These are phyloP conservation scores for Agaricus sinodeliciosus DNA, from an alignment of 768 basidiomycete genomes.

Conservation along the genomic window DNA sequence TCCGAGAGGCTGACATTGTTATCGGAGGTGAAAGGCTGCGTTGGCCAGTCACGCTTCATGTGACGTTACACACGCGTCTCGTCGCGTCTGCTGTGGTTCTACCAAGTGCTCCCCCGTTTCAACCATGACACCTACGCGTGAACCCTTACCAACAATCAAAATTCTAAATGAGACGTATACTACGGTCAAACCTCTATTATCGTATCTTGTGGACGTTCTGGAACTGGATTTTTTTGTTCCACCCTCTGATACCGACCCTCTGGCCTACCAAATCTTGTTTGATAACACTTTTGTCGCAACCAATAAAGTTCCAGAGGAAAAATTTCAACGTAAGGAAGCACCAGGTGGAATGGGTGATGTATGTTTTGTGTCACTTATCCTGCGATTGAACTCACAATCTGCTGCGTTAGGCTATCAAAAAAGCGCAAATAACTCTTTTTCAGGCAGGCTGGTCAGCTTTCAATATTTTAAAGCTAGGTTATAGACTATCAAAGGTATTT, in stretches of 20 bases:
- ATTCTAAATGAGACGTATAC: slow-evolving; percentile 40
- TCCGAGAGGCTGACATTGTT: no score
- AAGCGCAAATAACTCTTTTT: slow-evolving; percentile 52
- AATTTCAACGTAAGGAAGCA: slow-evolving; percentile 2
- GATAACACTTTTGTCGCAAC: background rate
- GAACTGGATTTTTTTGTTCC: slow-evolving; percentile 20
- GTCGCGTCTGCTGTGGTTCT: background rate
- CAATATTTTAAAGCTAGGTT: slow-evolving; percentile 65
- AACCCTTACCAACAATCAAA: slow-evolving; percentile 17
- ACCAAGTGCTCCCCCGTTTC: background rate
- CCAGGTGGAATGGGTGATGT: slow-evolving; percentile 22
- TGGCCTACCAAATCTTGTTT: slow-evolving; percentile 24
- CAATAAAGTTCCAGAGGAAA: background rate
- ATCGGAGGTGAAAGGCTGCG: no score
- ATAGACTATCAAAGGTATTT: slow-evolving; percentile 43
- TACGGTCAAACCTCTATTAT: slow-evolving; percentile 29
- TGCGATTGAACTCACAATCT: background rate
- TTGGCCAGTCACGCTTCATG: background rate
- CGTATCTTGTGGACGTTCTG: slow-evolving; percentile 35
- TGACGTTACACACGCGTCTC: background rate
- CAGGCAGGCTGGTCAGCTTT: slow-evolving; percentile 27
- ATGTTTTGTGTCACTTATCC: slow-evolving; percentile 10
- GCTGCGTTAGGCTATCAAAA: slow-evolving; percentile 47
- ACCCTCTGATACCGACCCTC: slow-evolving; percentile 19
- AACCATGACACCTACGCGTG: background rate